Conservation (phyloP, 2,329 filamentous ascomycete species). For the Nannizziopsis arthrosporioides region DNA sequence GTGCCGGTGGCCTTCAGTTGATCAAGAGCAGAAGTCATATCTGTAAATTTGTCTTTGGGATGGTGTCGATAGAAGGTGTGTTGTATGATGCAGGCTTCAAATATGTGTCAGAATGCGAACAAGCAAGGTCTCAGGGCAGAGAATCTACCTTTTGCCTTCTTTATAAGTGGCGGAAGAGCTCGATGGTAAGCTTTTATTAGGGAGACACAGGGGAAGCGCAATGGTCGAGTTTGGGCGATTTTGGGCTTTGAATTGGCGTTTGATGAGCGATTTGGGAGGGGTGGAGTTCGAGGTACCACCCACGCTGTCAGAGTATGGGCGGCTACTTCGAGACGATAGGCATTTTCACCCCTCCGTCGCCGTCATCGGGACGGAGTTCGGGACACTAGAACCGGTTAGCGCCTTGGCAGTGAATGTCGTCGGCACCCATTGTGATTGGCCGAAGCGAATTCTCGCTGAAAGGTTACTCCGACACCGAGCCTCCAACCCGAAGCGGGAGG, state of each 20-base stretch:
- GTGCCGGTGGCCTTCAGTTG: slow-evolving; percentile 96
- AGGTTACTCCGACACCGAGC: too few species aligned
- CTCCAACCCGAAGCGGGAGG: background rate
- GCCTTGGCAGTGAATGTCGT: too few species aligned
- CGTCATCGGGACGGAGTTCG: too few species aligned
- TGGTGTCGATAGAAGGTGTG: slow-evolving; percentile 5
- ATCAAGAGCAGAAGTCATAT: slow-evolving; percentile 85
- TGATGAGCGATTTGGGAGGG: background rate
- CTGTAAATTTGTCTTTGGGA: slow-evolving; percentile 17
- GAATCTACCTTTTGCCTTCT: too few species aligned
- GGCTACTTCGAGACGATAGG: too few species aligned
- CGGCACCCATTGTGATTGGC: too few species aligned
- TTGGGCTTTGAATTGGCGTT: background rate
- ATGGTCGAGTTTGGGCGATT: background rate
- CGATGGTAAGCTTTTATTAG: background rate
- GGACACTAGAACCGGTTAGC: too few species aligned
- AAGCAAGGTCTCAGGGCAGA: background rate
- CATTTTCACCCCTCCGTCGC: too few species aligned
- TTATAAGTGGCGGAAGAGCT: background rate
- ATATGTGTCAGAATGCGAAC: slow-evolving; percentile 1
- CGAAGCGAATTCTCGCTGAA: too few species aligned
- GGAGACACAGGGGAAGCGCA: background rate
- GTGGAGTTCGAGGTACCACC: too few species aligned
- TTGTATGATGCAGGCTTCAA: background rate
- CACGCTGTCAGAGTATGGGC: too few species aligned